A percentile compares a stretch with the other conserved stretches of the same genome.
Conservation (phyloP, 495 filamentous ascomycete species). For the Parmelia sp. region DNA sequence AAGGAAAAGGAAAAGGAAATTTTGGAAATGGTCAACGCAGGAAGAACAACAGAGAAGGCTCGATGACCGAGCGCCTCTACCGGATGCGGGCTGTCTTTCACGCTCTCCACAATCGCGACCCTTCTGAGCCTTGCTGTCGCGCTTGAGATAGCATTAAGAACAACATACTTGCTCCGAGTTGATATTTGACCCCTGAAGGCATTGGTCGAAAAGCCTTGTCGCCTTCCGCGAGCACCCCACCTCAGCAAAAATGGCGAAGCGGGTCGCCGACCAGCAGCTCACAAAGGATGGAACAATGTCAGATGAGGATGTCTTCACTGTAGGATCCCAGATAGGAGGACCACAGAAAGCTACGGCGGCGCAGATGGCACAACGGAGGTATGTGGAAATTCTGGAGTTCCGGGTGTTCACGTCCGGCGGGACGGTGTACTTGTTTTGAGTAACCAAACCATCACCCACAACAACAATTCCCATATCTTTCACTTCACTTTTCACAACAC, state of each 20-base stretch:
- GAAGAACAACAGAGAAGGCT: background rate
- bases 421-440: constrained; percentile 1
- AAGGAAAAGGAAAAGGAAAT: no score
- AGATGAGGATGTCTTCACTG: constrained; percentile 6
- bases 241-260: constrained; percentile 18
- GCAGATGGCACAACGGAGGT: constrained; percentile 49
- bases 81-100: constrained; percentile 6
- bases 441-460: background rate
- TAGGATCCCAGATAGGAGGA: constrained; percentile 9
- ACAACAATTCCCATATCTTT: background rate
- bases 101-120: background rate
- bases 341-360: constrained; percentile 46
- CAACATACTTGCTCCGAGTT: background rate
- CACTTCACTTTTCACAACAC: constrained; percentile 9
- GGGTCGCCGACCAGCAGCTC: constrained; percentile 14
- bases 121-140: constrained; percentile 1
- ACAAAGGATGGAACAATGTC: constrained; percentile 16
- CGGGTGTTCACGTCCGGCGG: constrained; percentile 10
- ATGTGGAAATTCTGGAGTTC: constrained; percentile 31
- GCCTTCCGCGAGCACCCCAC: background rate
- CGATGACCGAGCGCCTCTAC: constrained; percentile 13
- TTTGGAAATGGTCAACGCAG: constrained; percentile 10
- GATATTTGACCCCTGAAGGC: background rate
- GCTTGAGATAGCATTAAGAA: background rate
- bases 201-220: background rate